A percentile compares a stretch with the other conserved stretches of the same genome.
phyloP scores from a whole-genome alignment of 768 basidiomycete species.

The Antrodiella citrinella region DNA sequence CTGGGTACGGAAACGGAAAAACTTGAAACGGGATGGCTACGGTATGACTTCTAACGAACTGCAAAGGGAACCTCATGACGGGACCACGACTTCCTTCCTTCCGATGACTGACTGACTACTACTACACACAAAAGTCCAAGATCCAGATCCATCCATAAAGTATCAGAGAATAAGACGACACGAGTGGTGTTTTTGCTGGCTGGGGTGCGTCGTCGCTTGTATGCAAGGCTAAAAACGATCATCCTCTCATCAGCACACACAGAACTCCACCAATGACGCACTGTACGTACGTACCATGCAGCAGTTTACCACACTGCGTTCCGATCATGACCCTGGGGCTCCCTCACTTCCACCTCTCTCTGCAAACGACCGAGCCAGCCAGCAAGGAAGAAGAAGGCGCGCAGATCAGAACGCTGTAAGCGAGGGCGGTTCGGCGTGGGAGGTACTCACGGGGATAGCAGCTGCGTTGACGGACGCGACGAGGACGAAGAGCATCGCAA shows the following conservation, averaged over 20 bases:
- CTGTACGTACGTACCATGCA: background rate
- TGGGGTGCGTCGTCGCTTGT: background rate
- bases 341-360: background rate
- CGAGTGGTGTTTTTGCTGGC: background rate
- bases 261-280: no score
- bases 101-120: no score
- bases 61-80: no score
- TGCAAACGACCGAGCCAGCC: background rate
- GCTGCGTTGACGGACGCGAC: background rate
- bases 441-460: background rate
- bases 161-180: background rate
- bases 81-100: background rate
- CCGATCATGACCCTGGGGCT: background rate
- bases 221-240: no score
- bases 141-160: background rate
- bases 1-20: background rate
- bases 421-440: no score
- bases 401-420: background rate
- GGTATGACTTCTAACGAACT: background rate
- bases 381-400: background rate
- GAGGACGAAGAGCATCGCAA: background rate
- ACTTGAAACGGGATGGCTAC: background rate
- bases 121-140: background rate
- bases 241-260: no score
- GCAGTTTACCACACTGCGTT: background rate